Conservation (phyloP, 805 yeast genomes). For the Candida broadrunensis region DNA sequence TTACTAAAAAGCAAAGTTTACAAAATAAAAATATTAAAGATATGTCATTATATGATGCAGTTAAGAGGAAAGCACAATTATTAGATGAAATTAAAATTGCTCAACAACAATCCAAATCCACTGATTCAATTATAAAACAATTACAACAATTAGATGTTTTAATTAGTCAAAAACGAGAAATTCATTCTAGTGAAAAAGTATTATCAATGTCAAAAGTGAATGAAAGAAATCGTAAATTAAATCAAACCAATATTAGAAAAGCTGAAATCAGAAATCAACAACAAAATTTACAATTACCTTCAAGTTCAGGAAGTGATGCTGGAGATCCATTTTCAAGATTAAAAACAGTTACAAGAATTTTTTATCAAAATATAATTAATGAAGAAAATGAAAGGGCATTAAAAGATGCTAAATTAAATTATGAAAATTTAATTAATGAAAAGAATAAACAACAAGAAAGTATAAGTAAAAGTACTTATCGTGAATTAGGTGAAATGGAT, state of each 20-base stretch:
- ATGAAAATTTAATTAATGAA: constrained; percentile 36
- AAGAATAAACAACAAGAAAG: constrained; percentile 42
- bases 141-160: background rate
- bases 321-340: constrained; percentile 87
- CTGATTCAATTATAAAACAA: background rate
- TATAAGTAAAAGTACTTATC: constrained; percentile 50
- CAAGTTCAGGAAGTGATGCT: constrained; percentile 39
- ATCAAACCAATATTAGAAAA: constrained; percentile 69
- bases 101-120: constrained; percentile 46
- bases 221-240: constrained; percentile 79
- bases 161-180: background rate
- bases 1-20: constrained; percentile 65
- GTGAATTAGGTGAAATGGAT: constrained; percentile 59
- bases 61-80: constrained; percentile 67
- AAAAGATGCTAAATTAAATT: constrained; percentile 48
- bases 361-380: constrained; percentile 58
- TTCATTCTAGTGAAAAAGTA: constrained; percentile 29
- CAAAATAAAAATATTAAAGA: constrained; percentile 33
- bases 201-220: constrained; percentile 64
- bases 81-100: constrained; percentile 78
- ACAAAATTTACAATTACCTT: constrained; percentile 7
- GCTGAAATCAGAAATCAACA: constrained; percentile 64
- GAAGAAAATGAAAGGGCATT: constrained; percentile 60
- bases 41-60: constrained; percentile 52
- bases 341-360: constrained; percentile 82